Base-by-base conservation (phyloP, 179 eudicot genomes). In the Kewa caespitosa region DNA sequence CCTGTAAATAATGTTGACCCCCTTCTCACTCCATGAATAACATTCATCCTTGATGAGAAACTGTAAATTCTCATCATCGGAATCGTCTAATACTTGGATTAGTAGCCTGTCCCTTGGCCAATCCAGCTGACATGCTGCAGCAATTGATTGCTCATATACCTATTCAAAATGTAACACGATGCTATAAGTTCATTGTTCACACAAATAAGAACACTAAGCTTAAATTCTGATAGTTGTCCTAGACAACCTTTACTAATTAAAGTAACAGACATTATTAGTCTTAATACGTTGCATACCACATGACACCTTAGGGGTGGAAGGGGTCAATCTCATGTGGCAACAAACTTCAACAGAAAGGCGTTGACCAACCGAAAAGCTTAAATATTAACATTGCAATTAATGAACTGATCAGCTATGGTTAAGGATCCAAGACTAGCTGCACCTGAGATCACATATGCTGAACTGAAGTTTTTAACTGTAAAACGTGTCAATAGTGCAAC, bases 1-100 rank as follows among this genome's bases (percentile, higher is more conserved):
- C 74, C 93, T 83, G 85, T 90, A 90, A 43, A 90, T 79, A n/a
- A 90, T 90, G 78, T 90, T 90, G 34, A 85, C 87, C 32, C 93
- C 93, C 73, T 85, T 90, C 48, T 86, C 87, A 73, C 76, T 88
- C 93, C 93, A 90, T 34, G 81, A 83, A 25, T 32, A 67, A 6
- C 80, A 85, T 79, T 88, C 93, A 68, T 86, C 86, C 72, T 82
- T 84, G 39, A 90, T 90, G 62, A 90, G 77, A 39, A 79, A 61
- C 83, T 83, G 89, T 32, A 79, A 62, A 43, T 50, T 79, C 67
- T 90, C 91, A 70, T 90, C 93, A 37, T 85, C 89, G 30, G 93
- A 90, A 82, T 90, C 93, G 34, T 90, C 93, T 48, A 90, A 74
- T 8, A 90, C 85, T 82, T 90, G 93, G 33, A 90, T 76, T 20